Percentiles rank a stretch among this genome's conserved stretches.
Conservation (phyloP, 768 basidiomycete genomes). For the Podaxis pistillaris region DNA sequence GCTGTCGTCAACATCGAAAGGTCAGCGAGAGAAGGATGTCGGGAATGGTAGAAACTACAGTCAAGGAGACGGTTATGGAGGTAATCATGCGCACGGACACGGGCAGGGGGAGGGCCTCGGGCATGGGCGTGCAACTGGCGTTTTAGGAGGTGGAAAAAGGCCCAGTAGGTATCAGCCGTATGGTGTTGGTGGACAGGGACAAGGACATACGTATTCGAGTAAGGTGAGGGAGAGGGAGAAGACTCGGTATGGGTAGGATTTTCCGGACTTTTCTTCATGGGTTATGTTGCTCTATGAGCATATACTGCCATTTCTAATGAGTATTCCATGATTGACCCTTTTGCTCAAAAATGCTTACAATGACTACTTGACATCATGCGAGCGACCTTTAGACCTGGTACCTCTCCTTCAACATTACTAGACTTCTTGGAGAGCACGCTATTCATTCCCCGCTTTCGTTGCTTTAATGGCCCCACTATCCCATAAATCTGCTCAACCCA, state of each 20-base stretch:
- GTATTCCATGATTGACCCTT: not conserved
- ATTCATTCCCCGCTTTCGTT: no score
- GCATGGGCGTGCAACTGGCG: not conserved
- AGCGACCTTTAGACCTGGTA: no score
- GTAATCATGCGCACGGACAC: not conserved
- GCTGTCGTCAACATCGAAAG: not conserved
- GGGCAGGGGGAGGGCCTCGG: not conserved
- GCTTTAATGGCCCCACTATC: no score
- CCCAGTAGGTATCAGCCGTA: constrained; percentile 14
- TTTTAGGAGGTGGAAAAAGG: constrained; percentile 9
- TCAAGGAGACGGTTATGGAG: not conserved
- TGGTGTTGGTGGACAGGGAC: not conserved
- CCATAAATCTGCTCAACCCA: no score
- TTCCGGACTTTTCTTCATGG: not conserved
- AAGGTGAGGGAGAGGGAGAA: constrained; percentile 5
- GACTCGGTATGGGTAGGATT: constrained; percentile 3
- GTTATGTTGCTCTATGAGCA: not conserved
- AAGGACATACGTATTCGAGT: not conserved
- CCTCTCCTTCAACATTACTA: no score
- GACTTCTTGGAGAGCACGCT: no score
- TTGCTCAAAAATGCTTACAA: no score
- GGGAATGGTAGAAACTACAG: not conserved
- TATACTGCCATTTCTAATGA: not conserved
- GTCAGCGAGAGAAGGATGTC: not conserved
- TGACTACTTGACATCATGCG: no score